A percentile compares a stretch with the other conserved stretches of the same genome.
These are phyloP conservation scores for Trichothecium sympodiale DNA, from an alignment of 2,329 filamentous ascomycete species.

Conservation along the genomic window DNA sequence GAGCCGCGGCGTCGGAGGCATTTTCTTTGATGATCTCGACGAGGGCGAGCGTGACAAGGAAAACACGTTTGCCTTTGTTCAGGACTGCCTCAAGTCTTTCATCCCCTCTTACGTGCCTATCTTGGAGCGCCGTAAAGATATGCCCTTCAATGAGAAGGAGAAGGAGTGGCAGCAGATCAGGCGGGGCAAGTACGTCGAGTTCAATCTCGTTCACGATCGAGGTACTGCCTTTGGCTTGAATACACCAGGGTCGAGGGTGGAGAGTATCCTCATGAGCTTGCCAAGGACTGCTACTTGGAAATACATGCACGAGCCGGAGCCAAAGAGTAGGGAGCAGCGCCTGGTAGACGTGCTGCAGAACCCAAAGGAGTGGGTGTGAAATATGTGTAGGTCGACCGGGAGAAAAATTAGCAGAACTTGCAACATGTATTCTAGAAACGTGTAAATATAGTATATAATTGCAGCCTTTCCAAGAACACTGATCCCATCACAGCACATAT, in stretches of 20 bases:
- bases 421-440: slow-evolving; percentile 1
- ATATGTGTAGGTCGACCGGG: not conserved
- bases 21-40: slow-evolving; percentile 98
- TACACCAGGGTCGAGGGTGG: slow-evolving; percentile 80
- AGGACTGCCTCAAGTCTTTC: slow-evolving; percentile 78
- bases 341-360: slow-evolving; percentile 61
- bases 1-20: slow-evolving; percentile 79
- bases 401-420: not conserved
- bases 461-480: too few species aligned
- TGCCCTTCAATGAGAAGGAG: slow-evolving; percentile 76
- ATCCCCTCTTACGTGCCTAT: slow-evolving; percentile 87
- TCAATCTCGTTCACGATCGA: slow-evolving; percentile 93
- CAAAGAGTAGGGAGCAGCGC: slow-evolving; percentile 65
- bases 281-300: slow-evolving; percentile 88
- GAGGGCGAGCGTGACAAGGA: slow-evolving; percentile 77
- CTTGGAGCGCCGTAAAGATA: slow-evolving; percentile 76
- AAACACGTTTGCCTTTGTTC: slow-evolving; percentile 79
- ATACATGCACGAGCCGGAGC: slow-evolving; percentile 84
- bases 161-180: slow-evolving; percentile 96
- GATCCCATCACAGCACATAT: too few species aligned
- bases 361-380: slow-evolving; percentile 56
- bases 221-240: slow-evolving; percentile 91
- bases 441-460: not conserved
- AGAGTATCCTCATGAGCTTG: slow-evolving; percentile 96
- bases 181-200: slow-evolving; percentile 93